These are phyloP conservation scores for Parafenestella ontariensis DNA, from an alignment of 2,329 filamentous ascomycete species.

Conservation along the genomic window DNA sequence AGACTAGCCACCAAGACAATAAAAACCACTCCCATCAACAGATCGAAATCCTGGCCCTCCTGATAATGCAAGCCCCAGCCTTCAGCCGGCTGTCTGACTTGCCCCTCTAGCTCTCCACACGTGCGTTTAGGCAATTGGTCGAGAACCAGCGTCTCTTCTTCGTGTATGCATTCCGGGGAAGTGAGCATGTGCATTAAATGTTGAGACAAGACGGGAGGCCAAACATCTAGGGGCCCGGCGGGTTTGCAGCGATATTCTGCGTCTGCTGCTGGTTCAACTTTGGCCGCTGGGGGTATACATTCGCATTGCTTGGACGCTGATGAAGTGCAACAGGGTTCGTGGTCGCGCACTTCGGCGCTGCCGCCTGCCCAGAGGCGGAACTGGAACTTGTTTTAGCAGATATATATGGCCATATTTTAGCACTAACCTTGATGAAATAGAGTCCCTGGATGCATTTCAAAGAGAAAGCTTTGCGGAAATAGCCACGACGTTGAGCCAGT, in stretches of 20 bases:
- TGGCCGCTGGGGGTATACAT: constrained; percentile 21
- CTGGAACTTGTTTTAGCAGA: no score
- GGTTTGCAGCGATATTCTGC: constrained; percentile 27
- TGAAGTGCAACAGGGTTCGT: constrained; percentile 12
- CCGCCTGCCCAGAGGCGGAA: constrained; percentile 14
- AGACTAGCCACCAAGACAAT: constrained; percentile 18
- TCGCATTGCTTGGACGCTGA: constrained; percentile 8
- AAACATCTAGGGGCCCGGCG: constrained; percentile 3
- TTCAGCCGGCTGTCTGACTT: constrained; percentile 16
- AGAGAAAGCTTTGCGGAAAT: no score
- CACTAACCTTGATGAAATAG: no score
- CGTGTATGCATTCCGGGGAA: constrained; percentile 18
- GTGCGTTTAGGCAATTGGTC: constrained; percentile 24
- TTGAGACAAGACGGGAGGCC: constrained; percentile 20
- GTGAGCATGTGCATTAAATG: constrained; percentile 22
- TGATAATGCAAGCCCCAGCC: constrained; percentile 31
- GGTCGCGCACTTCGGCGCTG: constrained; percentile 18
- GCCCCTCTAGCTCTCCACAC: constrained; percentile 13
- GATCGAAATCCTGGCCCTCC: constrained; percentile 23
- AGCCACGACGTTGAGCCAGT: no score
- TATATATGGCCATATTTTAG: no score
- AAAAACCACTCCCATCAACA: constrained; percentile 1
- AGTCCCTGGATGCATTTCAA: no score
- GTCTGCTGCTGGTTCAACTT: constrained; percentile 16
- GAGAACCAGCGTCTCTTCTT: constrained; percentile 18